Evolutionary conservation across 306 rosid genomes (phyloP).

Genomic region (Trichosanthes truncata): DNA sequence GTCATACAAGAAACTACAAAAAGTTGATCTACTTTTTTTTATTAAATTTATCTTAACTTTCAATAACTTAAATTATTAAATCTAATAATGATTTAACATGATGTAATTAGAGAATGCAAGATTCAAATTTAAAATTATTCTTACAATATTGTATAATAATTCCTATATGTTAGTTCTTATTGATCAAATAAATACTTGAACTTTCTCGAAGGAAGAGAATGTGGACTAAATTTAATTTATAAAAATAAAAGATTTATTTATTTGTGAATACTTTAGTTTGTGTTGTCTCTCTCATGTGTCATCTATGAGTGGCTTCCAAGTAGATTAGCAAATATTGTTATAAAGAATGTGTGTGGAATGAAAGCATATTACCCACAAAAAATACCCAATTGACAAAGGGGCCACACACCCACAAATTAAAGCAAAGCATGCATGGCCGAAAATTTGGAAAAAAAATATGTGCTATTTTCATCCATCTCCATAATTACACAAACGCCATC

Average conservation of each 20-base stretch:
- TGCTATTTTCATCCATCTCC: neutral
- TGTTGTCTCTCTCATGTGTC: neutral
- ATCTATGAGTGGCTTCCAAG: neutral
- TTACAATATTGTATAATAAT: too few species aligned
- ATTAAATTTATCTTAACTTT: too few species aligned
- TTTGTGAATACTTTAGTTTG: neutral
- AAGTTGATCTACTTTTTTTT: neutral
- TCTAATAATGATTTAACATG: too few species aligned
- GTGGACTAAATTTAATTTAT: neutral
- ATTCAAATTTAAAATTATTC: neutral
- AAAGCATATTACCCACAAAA: neutral
- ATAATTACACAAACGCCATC: neutral
- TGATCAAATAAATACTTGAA: too few species aligned
- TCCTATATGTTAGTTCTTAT: too few species aligned
- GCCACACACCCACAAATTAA: constrained; percentile 3
- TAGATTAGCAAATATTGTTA: neutral
- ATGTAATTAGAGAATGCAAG: too few species aligned
- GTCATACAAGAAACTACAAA: neutral
- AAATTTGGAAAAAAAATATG: neutral
- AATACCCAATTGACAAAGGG: neutral
- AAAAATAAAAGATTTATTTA: neutral
- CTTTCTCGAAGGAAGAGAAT: too few species aligned
- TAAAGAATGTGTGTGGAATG: neutral
- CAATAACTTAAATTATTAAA: too few species aligned
- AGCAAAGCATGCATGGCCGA: constrained; percentile 7